phyloP scores from a whole-genome alignment of 176 grass and related monocot species.

The Carex pumila region DNA sequence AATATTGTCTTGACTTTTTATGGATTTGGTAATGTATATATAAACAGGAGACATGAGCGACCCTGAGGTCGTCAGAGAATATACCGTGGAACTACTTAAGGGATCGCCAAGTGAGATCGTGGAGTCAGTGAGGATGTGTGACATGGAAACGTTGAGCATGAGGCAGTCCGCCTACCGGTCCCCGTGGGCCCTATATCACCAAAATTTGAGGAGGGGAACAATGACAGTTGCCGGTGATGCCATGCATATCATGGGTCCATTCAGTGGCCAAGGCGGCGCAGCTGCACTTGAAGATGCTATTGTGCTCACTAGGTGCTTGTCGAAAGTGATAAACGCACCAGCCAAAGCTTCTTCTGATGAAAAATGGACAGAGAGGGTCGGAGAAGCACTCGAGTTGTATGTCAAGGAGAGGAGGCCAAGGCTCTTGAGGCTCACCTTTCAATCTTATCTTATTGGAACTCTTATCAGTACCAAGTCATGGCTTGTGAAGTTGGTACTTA shows the following conservation, averaged over 20 bases:
- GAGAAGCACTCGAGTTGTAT: slow-evolving; percentile 16
- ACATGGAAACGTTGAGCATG: slow-evolving; percentile 22
- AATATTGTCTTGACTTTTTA: neutral
- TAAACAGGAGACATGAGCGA: neutral
- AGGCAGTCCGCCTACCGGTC: slow-evolving; percentile 16
- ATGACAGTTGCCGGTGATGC: slow-evolving; percentile 48
- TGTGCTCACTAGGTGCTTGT: slow-evolving; percentile 32
- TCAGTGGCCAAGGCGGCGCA: slow-evolving; percentile 45
- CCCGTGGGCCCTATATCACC: slow-evolving; percentile 31
- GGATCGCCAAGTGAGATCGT: slow-evolving; percentile 16
- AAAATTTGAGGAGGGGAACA: slow-evolving; percentile 18
- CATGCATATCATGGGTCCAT: slow-evolving; percentile 47
- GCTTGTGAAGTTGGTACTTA: slow-evolving; percentile 12
- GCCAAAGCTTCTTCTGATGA: neutral
- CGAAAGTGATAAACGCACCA: neutral
- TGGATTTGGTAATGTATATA: neutral
- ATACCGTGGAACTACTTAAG: neutral
- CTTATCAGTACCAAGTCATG: neutral
- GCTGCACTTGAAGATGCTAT: slow-evolving; percentile 32
- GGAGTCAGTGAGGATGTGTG: slow-evolving; percentile 24
- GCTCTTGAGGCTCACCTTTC: slow-evolving; percentile 17
- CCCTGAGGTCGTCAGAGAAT: neutral
- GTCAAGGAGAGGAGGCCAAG: slow-evolving; percentile 31
- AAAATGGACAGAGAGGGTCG: slow-evolving; percentile 3
- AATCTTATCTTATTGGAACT: slow-evolving; percentile 19